These are phyloP conservation scores for Fusarium nygamai DNA, from an alignment of 2,329 filamentous ascomycete species.

Conservation along the genomic window DNA sequence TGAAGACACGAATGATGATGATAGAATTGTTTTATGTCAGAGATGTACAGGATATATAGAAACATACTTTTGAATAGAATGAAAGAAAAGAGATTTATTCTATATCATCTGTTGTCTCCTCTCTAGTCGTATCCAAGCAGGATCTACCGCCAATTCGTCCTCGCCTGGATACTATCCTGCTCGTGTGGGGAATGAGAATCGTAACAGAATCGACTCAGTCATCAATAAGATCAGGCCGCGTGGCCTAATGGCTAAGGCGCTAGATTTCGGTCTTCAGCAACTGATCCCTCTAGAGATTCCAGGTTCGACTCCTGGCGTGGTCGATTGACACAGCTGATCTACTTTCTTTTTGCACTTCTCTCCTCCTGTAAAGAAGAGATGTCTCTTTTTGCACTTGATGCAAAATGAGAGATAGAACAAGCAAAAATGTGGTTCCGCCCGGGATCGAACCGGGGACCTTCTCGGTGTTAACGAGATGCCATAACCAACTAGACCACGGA, in stretches of 20 bases:
- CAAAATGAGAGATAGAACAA: neutral
- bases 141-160: neutral
- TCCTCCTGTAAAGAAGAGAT: too few species aligned
- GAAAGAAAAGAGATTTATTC: neutral
- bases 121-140: neutral
- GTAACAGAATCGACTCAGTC: neutral
- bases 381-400: neutral
- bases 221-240: neutral
- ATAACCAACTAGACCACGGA: constrained; percentile 27
- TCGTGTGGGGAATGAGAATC: neutral
- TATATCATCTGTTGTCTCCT: neutral
- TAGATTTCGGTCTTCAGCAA: neutral
- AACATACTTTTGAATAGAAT: rapidly evolving
- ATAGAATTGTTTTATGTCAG: neutral
- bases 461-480: constrained; percentile 29
- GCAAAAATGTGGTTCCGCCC: constrained; percentile 22
- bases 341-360: neutral
- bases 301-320: neutral
- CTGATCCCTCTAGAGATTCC: neutral
- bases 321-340: neutral
- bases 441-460: constrained; percentile 25
- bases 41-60: too few species aligned
- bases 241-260: neutral
- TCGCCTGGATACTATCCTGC: neutral
- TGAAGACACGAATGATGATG: neutral